Base-by-base conservation (phyloP, 345 rosid genomes). In the Aurinia saxatilis region DNA sequence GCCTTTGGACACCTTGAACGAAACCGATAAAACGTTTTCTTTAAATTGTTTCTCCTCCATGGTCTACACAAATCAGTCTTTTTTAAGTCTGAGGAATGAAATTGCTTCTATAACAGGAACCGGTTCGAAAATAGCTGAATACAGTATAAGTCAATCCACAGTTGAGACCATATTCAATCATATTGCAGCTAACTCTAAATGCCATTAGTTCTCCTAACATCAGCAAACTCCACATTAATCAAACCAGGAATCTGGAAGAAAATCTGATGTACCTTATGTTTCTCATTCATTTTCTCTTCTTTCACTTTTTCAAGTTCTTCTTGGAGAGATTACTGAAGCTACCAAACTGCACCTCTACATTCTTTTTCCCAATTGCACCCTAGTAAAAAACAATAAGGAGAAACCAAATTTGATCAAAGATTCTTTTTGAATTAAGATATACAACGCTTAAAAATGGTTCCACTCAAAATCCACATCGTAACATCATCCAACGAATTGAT, bases 141-240 rank as follows among this genome's bases (percentile, higher is more conserved):
- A 93, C 84, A 89, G 97, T 33, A 85, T 93, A 68, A 84, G 95
- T 68, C 99, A 87, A 71, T 90, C 99, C 25, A 93, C 97, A 21
- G 77, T 87, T 31, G 99, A 93, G 75, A 82, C 96, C 56, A 93
- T 87, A 59, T 93, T 93, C 77, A 93, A 89, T 49, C 97, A 84
- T 81, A 87, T 90, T 75, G 99, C 99, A 12, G 86, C 96, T 21
- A 85, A 77, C 56, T 70, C 88, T n/a, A n/a, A n/a, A n/a, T n/a
- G n/a, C n/a, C n/a, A n/a, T n/a, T n/a, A n/a, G n/a, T n/a, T n/a
- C n/a, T n/a, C n/a, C n/a, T n/a, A n/a, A n/a, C n/a, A n/a, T n/a
- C n/a, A n/a, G n/a, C n/a, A n/a, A n/a, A n/a, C n/a, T n/a, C n/a
- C n/a, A n/a, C n/a, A n/a, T n/a, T n/a, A n/a, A n/a, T n/a, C n/a